These are phyloP conservation scores for Pharus latifolius DNA, from an alignment of 176 grass and related monocot genomes.

Conservation along the genomic window DNA sequence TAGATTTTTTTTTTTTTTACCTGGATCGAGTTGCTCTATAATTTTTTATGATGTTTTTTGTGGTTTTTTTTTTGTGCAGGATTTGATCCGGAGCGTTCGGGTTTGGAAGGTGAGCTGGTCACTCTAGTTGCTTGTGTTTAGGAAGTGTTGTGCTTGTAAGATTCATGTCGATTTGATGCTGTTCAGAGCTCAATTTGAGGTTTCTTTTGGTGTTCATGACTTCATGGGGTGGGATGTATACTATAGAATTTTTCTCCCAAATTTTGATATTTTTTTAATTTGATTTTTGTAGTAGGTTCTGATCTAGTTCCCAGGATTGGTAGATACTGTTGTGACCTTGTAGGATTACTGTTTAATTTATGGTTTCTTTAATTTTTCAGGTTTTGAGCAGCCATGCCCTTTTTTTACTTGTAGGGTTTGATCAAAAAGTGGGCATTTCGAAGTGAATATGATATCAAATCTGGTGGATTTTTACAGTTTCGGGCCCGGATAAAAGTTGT, in stretches of 20 bases:
- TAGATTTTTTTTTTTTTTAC: neutral
- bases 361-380: neutral
- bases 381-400: neutral
- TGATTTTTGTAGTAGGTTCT: too few species aligned
- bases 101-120: slow-evolving; percentile 10
- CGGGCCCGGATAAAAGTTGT: slow-evolving; percentile 50
- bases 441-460: slow-evolving; percentile 62
- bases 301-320: neutral
- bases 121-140: too few species aligned
- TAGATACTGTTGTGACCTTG: neutral
- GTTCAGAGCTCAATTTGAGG: neutral
- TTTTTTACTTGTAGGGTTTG: slow-evolving; percentile 9
- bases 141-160: too few species aligned
- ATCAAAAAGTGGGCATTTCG: slow-evolving; percentile 20
- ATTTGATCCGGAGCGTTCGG: neutral
- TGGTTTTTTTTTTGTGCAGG: neutral
- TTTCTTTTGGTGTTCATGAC: neutral
- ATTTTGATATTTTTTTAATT: neutral
- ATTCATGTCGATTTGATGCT: neutral
- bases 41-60: neutral
- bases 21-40: neutral
- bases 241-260: too few species aligned
- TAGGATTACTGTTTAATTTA: neutral
- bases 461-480: slow-evolving; percentile 30
- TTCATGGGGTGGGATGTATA: neutral